Conservation (phyloP, 1,139 yeast genomes). For the Tardiomyces depauwii region DNA sequence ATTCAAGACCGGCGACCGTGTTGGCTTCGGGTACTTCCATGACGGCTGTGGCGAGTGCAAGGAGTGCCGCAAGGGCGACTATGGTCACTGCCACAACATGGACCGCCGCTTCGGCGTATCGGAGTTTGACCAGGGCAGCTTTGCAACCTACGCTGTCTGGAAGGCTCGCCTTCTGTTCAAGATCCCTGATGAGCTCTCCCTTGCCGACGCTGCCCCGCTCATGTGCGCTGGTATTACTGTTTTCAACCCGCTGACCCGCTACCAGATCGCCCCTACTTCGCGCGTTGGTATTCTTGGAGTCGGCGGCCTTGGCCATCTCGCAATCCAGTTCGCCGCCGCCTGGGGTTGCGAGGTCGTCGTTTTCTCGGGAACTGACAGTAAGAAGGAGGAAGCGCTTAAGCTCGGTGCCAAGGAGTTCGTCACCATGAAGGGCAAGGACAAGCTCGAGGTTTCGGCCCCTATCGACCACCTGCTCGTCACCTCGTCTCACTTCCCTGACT, state of each 20-base stretch:
- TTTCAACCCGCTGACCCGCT: conserved; percentile 69
- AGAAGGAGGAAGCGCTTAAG: conserved; percentile 41
- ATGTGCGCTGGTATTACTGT: conserved; percentile 77
- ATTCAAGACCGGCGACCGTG: conserved; percentile 59
- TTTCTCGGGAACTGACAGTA: conserved; percentile 64
- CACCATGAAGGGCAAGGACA: conserved; percentile 35
- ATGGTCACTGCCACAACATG: conserved; percentile 49
- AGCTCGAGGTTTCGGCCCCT: not conserved
- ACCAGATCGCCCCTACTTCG: conserved; percentile 55
- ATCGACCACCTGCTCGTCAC: not conserved
- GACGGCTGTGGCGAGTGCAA: conserved; percentile 68
- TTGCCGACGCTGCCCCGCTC: conserved; percentile 67
- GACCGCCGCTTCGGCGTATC: not conserved
- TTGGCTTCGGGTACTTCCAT: conserved; percentile 64
- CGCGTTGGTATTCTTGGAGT: conserved; percentile 80
- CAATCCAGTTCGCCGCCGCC: conserved; percentile 71
- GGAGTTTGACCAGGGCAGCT: conserved; percentile 9
- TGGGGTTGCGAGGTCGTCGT: conserved; percentile 72
- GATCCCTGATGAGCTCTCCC: conserved; percentile 57
- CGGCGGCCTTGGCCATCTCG: conserved; percentile 73
- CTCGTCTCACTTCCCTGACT: not conserved
- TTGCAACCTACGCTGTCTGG: conserved; percentile 33
- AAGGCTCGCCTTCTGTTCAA: conserved; percentile 42
- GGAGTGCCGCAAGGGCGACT: conserved; percentile 54
- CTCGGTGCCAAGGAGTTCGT: conserved; percentile 64